Base-by-base conservation (phyloP, 768 basidiomycete genomes). In the Leucosporidium scottii region DNA sequence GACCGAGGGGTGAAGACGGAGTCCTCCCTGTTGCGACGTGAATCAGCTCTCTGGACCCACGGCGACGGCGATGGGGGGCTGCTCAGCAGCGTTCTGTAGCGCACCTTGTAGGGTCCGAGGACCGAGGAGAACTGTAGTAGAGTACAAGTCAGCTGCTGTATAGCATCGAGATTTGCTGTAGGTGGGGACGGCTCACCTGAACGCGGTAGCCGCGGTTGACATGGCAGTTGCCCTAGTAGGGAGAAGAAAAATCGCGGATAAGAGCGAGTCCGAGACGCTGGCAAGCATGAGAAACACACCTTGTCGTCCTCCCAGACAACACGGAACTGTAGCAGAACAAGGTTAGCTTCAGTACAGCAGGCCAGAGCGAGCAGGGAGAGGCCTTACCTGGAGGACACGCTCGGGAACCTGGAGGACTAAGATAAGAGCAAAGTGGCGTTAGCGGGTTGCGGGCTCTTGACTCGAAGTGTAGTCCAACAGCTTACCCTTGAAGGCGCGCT, bases 131-230 rank as follows among this genome's bases (percentile, higher is more conserved):
- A 88, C 84, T 86, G 74, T 31, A 67, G 30, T 34, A 6, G 18
- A 67, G 48, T 9, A 3, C 28, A 54, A 36, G 23, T 25, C 28
- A 15, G 5, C 28, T 50, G 21, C 44, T 59, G 18, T 49, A n/a
- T n/a, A n/a, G n/a, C n/a, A n/a, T n/a, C n/a, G n/a, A n/a, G n/a
- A n/a, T n/a, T n/a, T n/a, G n/a, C n/a, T n/a, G n/a, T n/a, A n/a
- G n/a, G n/a, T n/a, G n/a, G n/a, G n/a, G n/a, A 13, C 21, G 64
- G 39, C 64, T 66, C 67, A 85, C 85, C 80, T 88, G 86, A 61
- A 88, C 87, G 71, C 87, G 84, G 81, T 83, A 88, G 36, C 87
- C 87, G 65, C 84, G 81, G 81, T 88, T 87, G 74, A 88, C 86
- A 73, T 86, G 86, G 59, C 84, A 77, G 55, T 80, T 73, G 62